Conservation (phyloP, 495 filamentous ascomycete species). For the Thozetella sp. region DNA sequence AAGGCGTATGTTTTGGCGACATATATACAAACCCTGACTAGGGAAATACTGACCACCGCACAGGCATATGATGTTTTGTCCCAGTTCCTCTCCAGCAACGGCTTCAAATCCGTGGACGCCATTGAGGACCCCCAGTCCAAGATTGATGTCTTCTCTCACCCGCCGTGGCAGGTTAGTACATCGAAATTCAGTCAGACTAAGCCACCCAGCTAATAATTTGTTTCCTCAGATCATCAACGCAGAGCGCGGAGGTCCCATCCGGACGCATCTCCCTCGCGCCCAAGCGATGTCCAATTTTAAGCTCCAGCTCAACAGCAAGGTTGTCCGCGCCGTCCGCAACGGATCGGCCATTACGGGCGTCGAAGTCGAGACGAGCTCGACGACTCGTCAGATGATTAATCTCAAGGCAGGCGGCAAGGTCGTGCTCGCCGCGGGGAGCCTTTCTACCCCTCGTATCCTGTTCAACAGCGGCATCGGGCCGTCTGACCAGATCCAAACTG, state of each 20-base stretch:
- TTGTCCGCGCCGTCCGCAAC: constrained; percentile 46
- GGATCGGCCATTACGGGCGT: constrained; percentile 49
- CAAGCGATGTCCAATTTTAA: constrained; percentile 45
- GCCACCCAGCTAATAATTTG: not conserved
- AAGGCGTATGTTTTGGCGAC: constrained; percentile 23
- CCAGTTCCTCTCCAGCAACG: constrained; percentile 34
- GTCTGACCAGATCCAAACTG: constrained; percentile 31
- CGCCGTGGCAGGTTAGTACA: constrained; percentile 45
- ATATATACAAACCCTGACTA: not conserved
- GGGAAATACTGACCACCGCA: not conserved
- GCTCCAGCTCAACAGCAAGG: constrained; percentile 43
- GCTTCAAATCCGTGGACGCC: constrained; percentile 47
- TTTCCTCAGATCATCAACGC: constrained; percentile 34
- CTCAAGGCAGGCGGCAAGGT: constrained; percentile 45
- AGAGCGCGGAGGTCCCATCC: constrained; percentile 49
- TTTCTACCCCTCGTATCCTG: constrained; percentile 51
- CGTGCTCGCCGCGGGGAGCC: constrained; percentile 49
- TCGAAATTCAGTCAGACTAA: not conserved
- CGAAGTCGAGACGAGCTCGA: constrained; percentile 41
- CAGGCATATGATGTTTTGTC: constrained; percentile 39
- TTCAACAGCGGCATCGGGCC: constrained; percentile 48
- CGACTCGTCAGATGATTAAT: constrained; percentile 39
- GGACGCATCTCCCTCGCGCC: constrained; percentile 53
- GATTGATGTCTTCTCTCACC: constrained; percentile 43
- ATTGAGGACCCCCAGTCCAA: constrained; percentile 45